Conservation (phyloP, 2,329 filamentous ascomycete species). For the Fusarium continuum region DNA sequence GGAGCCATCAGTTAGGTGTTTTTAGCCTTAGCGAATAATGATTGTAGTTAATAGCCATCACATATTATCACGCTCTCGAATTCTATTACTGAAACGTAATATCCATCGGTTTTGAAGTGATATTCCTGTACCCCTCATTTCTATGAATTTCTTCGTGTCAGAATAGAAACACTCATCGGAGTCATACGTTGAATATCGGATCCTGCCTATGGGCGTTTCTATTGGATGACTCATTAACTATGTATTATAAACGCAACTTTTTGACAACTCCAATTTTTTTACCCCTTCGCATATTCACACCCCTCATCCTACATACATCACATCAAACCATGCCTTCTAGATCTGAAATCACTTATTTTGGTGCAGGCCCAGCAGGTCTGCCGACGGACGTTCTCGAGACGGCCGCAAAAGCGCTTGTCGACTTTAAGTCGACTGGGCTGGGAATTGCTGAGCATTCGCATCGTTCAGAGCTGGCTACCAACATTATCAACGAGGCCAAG, state of each 20-base stretch:
- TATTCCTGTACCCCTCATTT: constrained; percentile 2
- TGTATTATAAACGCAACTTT: constrained; percentile 9
- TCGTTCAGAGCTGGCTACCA: constrained; percentile 79
- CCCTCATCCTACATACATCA: constrained; percentile 3
- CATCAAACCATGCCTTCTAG: constrained; percentile 69
- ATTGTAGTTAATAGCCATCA: constrained; percentile 17
- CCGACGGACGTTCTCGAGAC: constrained; percentile 82
- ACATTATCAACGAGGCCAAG: constrained; percentile 83
- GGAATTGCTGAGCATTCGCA: constrained; percentile 92
- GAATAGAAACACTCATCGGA: neutral
- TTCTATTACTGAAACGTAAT: constrained; percentile 7
- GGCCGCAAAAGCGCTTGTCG: constrained; percentile 79
- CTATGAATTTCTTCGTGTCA: neutral
- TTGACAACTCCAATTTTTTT: constrained; percentile 28
- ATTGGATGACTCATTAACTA: constrained; percentile 39
- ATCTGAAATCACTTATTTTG: constrained; percentile 84
- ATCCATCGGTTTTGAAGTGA: neutral
- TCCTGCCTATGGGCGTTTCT: constrained; percentile 30
- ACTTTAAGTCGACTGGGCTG: constrained; percentile 83
- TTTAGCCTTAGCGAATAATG: constrained; percentile 31
- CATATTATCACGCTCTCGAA: constrained; percentile 3
- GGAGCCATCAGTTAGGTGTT: constrained; percentile 22
- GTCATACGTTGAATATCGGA: constrained; percentile 30
- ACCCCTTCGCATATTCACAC: constrained; percentile 11
- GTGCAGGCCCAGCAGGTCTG: constrained; percentile 87